Base-by-base conservation (phyloP, 208 protist genomes). In the Trypanosoma melophagium region DNA sequence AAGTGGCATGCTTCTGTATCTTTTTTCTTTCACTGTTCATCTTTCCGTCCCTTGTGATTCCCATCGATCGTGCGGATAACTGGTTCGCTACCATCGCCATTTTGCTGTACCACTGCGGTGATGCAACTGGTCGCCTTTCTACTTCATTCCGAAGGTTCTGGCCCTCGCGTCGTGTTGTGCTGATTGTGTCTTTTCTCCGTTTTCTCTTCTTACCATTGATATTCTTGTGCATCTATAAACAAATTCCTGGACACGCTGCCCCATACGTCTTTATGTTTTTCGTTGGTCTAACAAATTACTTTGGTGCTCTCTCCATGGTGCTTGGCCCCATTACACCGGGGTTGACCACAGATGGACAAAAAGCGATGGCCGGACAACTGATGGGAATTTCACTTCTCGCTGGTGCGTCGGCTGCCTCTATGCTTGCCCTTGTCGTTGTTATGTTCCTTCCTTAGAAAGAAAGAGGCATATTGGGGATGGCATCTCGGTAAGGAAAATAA, bases 61-160 rank as follows among this genome's bases (percentile, higher is more conserved):
- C 80, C 22, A 85, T 95, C 19, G 81, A 89, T 56, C 84, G 83
- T 59, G 41, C 22, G 0, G 60, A 79, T 69, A 78, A 81, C 35
- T 96, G 90, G 90, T 96, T 92, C 67, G 69, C 77, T 21, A 92
- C 88, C 17, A 87, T 92, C 40, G 80, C 86, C 3, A 86, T 94
- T 76, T 76, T 94, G 14, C 21, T 83, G 44, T 94, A 91, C 82
- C 93, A 96, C 84, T 84, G 69, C 63, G 81, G 83, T 61, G 87
- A 95, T 53, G 86, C 80, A 13, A 67, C 65, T 7, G 90, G 90
- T n/a, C 83, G 87, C 19, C 75, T 85, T 50, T 73, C 54, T 25
- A 86, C 87, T 14, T 70, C 59, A 9, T 69, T 93, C 53, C 59
- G 75, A 50, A 63, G 71, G 19, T 61, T 94, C 17, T 90, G 81